These are phyloP conservation scores for Ogataea hybrid DNA, from an alignment of 1,139 yeast species.

Conservation along the genomic window DNA sequence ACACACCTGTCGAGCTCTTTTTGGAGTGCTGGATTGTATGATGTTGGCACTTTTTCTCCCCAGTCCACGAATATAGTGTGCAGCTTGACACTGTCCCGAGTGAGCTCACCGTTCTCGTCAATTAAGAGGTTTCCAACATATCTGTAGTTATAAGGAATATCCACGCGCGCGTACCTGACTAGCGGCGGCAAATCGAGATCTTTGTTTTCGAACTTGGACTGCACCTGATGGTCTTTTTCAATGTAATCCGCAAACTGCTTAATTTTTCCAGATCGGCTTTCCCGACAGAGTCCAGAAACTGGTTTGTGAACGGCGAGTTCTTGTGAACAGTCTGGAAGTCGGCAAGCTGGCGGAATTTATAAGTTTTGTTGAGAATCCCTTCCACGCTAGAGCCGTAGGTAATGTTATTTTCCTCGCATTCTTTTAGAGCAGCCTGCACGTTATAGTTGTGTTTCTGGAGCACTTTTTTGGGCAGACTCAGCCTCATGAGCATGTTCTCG, in stretches of 20 bases:
- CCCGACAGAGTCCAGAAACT: conserved; percentile 41
- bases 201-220: conserved; percentile 29
- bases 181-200: conserved; percentile 83
- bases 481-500: conserved; percentile 67
- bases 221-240: conserved; percentile 32
- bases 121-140: conserved; percentile 37
- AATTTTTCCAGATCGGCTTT: conserved; percentile 41
- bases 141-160: conserved; percentile 74
- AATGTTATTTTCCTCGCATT: conserved; percentile 27
- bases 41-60: conserved; percentile 46
- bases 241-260: conserved; percentile 45
- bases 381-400: conserved; percentile 53
- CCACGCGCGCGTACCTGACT: conserved; percentile 73
- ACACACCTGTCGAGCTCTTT: conserved; percentile 36
- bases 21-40: conserved; percentile 42
- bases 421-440: conserved; percentile 49
- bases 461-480: conserved; percentile 65
- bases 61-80: conserved; percentile 46
- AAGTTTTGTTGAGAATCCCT: conserved; percentile 68
- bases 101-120: conserved; percentile 58
- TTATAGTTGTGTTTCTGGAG: conserved; percentile 47
- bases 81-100: conserved; percentile 40
- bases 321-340: conserved; percentile 79
- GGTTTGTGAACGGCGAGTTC: conserved; percentile 48
- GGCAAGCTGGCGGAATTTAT: conserved; percentile 79